Percentiles rank a stretch among this genome's conserved stretches.
phyloP scores from a whole-genome alignment of 306 rosid genomes.

The Dryas octopetala region DNA sequence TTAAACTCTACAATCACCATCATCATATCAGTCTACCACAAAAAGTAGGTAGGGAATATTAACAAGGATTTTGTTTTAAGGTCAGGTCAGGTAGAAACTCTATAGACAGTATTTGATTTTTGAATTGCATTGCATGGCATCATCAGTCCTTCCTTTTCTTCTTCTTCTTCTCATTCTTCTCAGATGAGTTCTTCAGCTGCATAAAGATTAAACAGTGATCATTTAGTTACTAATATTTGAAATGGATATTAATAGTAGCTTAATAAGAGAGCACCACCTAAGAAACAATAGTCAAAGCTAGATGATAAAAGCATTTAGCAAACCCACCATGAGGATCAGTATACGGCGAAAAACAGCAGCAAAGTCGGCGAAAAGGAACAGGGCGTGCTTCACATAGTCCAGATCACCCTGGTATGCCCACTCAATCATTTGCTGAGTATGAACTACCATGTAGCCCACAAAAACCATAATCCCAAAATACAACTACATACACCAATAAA shows the following conservation, averaged over 20 bases:
- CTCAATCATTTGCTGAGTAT: constrained; percentile 87
- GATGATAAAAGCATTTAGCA: not conserved
- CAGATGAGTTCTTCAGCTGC: constrained; percentile 65
- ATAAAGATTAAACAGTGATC: too few species aligned
- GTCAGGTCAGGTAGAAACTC: too few species aligned
- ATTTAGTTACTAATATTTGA: not conserved
- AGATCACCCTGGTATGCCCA: constrained; percentile 74
- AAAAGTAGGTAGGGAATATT: too few species aligned
- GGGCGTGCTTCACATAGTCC: constrained; percentile 86
- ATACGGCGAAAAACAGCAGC: constrained; percentile 73
- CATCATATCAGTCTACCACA: too few species aligned
- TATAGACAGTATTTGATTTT: too few species aligned
- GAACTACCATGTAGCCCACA: constrained; percentile 70
- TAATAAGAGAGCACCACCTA: not conserved
- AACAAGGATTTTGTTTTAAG: too few species aligned
- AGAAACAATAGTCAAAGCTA: not conserved
- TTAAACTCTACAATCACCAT: too few species aligned
- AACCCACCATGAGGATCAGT: constrained; percentile 65
- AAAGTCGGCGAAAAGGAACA: constrained; percentile 77
- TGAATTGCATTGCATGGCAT: not conserved
- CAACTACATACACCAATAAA: constrained; percentile 45
- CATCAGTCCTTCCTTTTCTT: constrained; percentile 58
- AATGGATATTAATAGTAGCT: too few species aligned
- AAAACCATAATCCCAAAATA: constrained; percentile 87
- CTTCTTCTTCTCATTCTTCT: constrained; percentile 58